Conservation (phyloP, 495 filamentous ascomycete genomes). For the Neurospora sp. region DNA sequence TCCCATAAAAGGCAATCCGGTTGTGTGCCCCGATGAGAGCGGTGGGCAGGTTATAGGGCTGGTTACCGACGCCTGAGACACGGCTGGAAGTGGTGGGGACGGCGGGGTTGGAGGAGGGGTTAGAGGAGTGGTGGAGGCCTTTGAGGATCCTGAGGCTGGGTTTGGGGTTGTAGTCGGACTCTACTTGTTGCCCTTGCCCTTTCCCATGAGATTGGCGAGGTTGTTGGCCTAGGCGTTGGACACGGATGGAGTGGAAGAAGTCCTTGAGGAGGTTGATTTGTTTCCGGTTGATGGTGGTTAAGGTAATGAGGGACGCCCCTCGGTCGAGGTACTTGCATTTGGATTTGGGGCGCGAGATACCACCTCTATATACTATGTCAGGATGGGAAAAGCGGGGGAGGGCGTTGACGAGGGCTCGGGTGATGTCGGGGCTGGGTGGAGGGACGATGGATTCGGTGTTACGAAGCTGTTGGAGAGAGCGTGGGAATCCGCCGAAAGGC, state of each 20-base stretch:
- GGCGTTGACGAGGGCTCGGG: neutral
- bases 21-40: constrained; percentile 7
- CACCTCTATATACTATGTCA: neutral
- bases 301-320: neutral
- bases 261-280: neutral
- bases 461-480: neutral
- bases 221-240: neutral
- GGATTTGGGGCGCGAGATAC: neutral
- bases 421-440: neutral
- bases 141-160: neutral
- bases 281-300: constrained; percentile 9
- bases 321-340: neutral
- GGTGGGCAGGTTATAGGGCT: constrained; percentile 9
- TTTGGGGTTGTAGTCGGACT: too few relatives aligned
- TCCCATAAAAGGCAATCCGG: neutral
- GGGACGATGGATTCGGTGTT: neutral
- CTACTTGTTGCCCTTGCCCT: too few relatives aligned
- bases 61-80: constrained; percentile 13
- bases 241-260: neutral
- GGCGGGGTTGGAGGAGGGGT: neutral
- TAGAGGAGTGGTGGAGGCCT: neutral
- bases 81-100: neutral
- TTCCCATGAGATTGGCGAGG: neutral
- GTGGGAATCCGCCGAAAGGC: neutral
- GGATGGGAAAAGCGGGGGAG: neutral